Evolutionary conservation across 2,329 filamentous ascomycete genomes (phyloP).

Genomic region (Phoma sp.): DNA sequence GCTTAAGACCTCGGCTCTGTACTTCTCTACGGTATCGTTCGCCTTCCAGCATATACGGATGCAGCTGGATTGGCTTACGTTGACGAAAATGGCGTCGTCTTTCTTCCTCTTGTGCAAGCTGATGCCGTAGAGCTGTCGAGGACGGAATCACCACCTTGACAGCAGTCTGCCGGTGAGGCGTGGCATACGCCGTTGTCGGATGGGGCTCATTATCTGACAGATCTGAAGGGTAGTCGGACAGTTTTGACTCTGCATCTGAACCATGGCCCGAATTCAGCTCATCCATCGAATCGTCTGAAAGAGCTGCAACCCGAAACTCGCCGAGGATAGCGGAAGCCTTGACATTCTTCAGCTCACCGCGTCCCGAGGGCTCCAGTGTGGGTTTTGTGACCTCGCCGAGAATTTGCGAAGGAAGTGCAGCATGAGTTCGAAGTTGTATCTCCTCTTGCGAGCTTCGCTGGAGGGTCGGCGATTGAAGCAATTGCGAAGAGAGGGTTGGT

Average conservation of each 20-base stretch:
- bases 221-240: slow-evolving; percentile 27
- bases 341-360: neutral
- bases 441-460: slow-evolving; percentile 13
- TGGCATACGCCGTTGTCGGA: slow-evolving; percentile 10
- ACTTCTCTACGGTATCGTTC: slow-evolving; percentile 54
- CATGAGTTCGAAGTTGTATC: slow-evolving; percentile 11
- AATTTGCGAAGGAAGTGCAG: slow-evolving; percentile 11
- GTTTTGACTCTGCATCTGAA: slow-evolving; percentile 19
- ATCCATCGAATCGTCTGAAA: slow-evolving; percentile 35
- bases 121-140: slow-evolving; percentile 26
- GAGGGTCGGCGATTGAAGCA: slow-evolving; percentile 5
- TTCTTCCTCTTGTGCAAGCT: slow-evolving; percentile 24
- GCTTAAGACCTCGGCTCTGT: slow-evolving; percentile 53
- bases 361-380: neutral
- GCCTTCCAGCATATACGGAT: slow-evolving; percentile 57
- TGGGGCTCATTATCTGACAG: slow-evolving; percentile 24
- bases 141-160: slow-evolving; percentile 43
- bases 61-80: slow-evolving; percentile 57
- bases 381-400: neutral
- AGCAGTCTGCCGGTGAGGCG: slow-evolving; percentile 33
- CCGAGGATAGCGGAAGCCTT: slow-evolving; percentile 22
- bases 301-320: slow-evolving; percentile 28
- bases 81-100: slow-evolving; percentile 52
- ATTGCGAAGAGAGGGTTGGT: slow-evolving; percentile 13
- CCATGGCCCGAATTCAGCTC: slow-evolving; percentile 22